A percentile compares a stretch with the other conserved stretches of the same genome.
These are phyloP conservation scores for Abrus precatorius DNA, from an alignment of 306 rosid genomes.

Conservation along the genomic window DNA sequence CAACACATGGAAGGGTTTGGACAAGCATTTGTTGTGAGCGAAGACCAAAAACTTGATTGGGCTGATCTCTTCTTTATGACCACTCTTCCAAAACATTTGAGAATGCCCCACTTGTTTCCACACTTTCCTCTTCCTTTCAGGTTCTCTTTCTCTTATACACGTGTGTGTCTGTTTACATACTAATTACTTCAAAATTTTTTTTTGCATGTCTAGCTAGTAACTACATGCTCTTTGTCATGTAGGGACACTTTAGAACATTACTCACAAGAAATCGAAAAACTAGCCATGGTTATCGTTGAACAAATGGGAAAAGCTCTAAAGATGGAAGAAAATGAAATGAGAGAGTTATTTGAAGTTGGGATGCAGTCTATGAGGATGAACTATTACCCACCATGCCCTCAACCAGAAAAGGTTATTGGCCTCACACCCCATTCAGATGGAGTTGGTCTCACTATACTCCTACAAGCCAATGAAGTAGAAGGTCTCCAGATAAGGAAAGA, in stretches of 20 bases:
- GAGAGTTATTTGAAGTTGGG: constrained; percentile 46
- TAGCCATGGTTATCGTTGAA: constrained; percentile 40
- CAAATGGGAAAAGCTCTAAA: constrained; percentile 44
- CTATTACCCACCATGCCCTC: constrained; percentile 62
- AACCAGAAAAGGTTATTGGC: constrained; percentile 56
- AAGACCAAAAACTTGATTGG: constrained; percentile 64
- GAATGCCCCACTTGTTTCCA: constrained; percentile 66
- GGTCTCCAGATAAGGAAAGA: constrained; percentile 58
- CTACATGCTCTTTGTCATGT: neutral
- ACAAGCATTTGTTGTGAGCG: constrained; percentile 62
- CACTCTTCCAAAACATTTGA: constrained; percentile 51
- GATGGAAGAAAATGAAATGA: constrained; percentile 43
- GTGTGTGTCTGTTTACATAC: neutral
- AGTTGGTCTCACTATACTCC: constrained; percentile 50
- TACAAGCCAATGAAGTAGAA: constrained; percentile 52
- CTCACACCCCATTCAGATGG: constrained; percentile 65
- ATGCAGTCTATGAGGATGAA: constrained; percentile 50
- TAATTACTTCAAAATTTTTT: neutral
- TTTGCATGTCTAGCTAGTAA: neutral
- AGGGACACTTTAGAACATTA: constrained; percentile 59
- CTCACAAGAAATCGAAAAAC: constrained; percentile 32
- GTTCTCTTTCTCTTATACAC: constrained; percentile 19
- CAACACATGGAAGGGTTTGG: constrained; percentile 73
- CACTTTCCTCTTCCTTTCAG: constrained; percentile 60
- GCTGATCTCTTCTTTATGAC: constrained; percentile 56